Percentiles rank a stretch among this genome's conserved stretches.
Conservation (phyloP, 2,329 filamentous ascomycete genomes). For the Ophiostoma perfectum region DNA sequence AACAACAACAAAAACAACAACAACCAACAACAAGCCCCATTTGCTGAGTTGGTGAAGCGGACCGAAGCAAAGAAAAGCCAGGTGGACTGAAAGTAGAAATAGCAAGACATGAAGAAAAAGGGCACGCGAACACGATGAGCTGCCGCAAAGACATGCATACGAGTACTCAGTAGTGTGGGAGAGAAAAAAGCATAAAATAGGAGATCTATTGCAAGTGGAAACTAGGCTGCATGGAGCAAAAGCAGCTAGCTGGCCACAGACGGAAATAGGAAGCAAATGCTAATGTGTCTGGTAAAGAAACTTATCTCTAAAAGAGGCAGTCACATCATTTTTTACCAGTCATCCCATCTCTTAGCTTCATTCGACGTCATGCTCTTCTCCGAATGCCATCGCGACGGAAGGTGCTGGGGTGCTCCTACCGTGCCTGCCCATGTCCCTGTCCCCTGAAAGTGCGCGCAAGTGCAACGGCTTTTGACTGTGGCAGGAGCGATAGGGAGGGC, state of each 20-base stretch:
- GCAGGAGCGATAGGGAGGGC: background rate
- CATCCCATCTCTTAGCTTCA: constrained; percentile 7
- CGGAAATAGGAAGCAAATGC: background rate
- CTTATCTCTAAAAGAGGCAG: constrained; percentile 2
- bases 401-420: background rate
- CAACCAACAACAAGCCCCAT: too few species aligned
- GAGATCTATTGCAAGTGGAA: background rate
- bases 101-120: background rate
- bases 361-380: background rate
- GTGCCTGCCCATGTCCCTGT: background rate
- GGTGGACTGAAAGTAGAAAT: background rate
- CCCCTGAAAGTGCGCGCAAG: background rate
- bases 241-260: background rate
- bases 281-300: background rate
- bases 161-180: background rate
- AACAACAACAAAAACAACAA: too few species aligned
- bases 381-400: background rate
- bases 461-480: constrained; percentile 4
- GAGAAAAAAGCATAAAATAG: background rate
- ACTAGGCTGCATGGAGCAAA: background rate
- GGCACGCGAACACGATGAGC: background rate
- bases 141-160: background rate
- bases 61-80: too few species aligned
- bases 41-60: too few species aligned
- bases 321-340: background rate